Conservation (phyloP, 2,329 filamentous ascomycete genomes). For the Monosporascus sp. region DNA sequence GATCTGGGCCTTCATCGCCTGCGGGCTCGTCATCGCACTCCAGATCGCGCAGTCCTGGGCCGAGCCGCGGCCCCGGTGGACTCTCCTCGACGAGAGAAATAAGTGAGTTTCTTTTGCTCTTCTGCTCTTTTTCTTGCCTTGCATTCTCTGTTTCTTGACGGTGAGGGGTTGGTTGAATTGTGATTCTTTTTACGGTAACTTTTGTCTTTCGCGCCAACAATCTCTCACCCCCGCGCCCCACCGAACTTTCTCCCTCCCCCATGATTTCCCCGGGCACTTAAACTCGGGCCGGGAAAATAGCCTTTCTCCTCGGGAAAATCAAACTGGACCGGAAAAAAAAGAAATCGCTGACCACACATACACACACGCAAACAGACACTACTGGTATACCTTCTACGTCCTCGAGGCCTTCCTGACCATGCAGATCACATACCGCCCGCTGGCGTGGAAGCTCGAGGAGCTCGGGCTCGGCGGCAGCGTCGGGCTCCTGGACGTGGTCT, state of each 20-base stretch:
- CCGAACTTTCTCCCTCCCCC: too few species aligned
- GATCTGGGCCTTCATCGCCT: constrained; percentile 14
- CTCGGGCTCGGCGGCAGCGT: not conserved
- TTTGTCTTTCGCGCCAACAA: too few species aligned
- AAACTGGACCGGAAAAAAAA: not conserved
- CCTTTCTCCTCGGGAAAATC: too few species aligned
- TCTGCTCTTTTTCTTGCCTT: not conserved
- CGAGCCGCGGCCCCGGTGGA: constrained; percentile 11
- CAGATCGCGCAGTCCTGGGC: constrained; percentile 11
- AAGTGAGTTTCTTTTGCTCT: constrained; percentile 6
- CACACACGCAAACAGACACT: constrained; percentile 1
- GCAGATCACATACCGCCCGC: constrained; percentile 13
- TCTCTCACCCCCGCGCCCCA: too few species aligned
- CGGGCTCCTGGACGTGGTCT: not conserved
- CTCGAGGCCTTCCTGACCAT: constrained; percentile 13
- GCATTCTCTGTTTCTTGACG: not conserved
- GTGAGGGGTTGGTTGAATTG: not conserved
- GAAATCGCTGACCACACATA: too few species aligned
- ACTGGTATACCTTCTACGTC: constrained; percentile 17
- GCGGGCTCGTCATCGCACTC: constrained; percentile 11
- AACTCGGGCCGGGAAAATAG: too few species aligned
- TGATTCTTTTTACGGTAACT: not conserved
- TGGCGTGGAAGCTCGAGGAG: constrained; percentile 7
- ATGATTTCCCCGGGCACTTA: too few species aligned
- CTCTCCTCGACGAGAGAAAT: constrained; percentile 4